These are phyloP conservation scores for Saturnispora sanitii DNA, from an alignment of 805 yeast genomes.

Conservation along the genomic window DNA sequence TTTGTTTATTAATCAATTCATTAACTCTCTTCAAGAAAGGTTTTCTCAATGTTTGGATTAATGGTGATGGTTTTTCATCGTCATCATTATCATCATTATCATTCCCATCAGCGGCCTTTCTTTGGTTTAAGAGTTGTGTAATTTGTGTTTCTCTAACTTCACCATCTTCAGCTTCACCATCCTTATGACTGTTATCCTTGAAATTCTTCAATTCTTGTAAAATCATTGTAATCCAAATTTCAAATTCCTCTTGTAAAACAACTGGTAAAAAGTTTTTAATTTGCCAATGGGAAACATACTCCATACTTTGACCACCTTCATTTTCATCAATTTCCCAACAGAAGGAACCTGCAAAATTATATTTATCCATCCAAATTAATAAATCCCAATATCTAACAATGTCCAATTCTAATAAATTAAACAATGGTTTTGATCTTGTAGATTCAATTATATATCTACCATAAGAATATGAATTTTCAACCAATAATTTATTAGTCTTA, in stretches of 20 bases:
- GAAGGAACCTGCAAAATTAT: constrained; percentile 71
- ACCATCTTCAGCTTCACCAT: constrained; percentile 6
- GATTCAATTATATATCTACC: constrained; percentile 76
- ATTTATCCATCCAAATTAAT: constrained; percentile 91
- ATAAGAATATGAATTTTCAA: constrained; percentile 84
- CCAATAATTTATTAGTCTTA: constrained; percentile 64
- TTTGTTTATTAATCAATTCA: constrained; percentile 58
- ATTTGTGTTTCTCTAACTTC: constrained; percentile 51
- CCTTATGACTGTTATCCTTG: constrained; percentile 30
- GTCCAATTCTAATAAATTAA: constrained; percentile 67
- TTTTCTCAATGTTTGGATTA: constrained; percentile 31
- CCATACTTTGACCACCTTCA: constrained; percentile 32
- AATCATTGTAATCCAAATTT: constrained; percentile 74
- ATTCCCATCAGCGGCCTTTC: constrained; percentile 20
- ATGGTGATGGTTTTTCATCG: constrained; percentile 30
- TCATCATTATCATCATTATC: constrained; percentile 32
- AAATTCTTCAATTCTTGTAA: constrained; percentile 56
- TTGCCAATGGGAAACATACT: constrained; percentile 66
- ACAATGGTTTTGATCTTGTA: constrained; percentile 69
- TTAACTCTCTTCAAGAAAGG: constrained; percentile 60
- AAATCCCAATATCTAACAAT: constrained; percentile 83
- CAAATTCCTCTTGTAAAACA: constrained; percentile 72
- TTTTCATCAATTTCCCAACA: constrained; percentile 31
- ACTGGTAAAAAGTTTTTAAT: constrained; percentile 63
- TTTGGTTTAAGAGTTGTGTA: constrained; percentile 40